phyloP scores from a whole-genome alignment of 2,329 filamentous ascomycete genomes.

The Calonectria leucothoes region DNA sequence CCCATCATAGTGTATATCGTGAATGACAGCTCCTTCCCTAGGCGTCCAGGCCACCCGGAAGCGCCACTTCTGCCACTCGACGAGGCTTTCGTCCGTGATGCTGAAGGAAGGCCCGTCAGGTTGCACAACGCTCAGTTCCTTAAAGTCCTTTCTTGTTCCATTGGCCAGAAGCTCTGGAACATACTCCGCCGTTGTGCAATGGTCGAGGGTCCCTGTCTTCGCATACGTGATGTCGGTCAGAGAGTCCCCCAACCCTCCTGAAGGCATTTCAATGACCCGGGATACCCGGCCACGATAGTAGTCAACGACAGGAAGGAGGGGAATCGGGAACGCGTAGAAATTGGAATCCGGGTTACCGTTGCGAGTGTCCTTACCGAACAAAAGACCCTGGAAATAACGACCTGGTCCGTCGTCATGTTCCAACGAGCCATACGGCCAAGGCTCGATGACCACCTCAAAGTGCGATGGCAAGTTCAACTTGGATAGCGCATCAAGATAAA shows the following conservation, averaged over 20 bases:
- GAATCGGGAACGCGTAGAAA: conserved; percentile 66
- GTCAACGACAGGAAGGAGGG: conserved; percentile 59
- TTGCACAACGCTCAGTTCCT: conserved; percentile 64
- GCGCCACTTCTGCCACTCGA: conserved; percentile 74
- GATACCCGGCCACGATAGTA: no score
- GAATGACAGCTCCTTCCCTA: conserved; percentile 75
- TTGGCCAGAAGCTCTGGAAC: conserved; percentile 53
- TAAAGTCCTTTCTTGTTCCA: conserved; percentile 62
- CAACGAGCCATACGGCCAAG: conserved; percentile 49
- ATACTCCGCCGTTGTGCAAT: conserved; percentile 51
- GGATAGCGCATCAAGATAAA: no score
- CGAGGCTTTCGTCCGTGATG: conserved; percentile 55
- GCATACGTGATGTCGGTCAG: conserved; percentile 28
- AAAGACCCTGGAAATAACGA: conserved; percentile 48
- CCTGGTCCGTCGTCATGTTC: conserved; percentile 44
- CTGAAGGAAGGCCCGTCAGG: conserved; percentile 52
- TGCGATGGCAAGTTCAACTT: conserved; percentile 41
- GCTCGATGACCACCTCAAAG: conserved; percentile 47
- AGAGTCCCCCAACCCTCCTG: no score
- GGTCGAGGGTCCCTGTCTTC: no score
- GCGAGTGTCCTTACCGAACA: conserved; percentile 45
- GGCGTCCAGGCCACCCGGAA: conserved; percentile 77
- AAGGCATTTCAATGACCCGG: conserved; percentile 46
- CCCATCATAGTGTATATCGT: conserved; percentile 75
- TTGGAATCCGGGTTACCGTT: conserved; percentile 61